A percentile compares a stretch with the other conserved stretches of the same genome.
phyloP scores from a whole-genome alignment of 2,329 filamentous ascomycete species.

The Microsporum audouinii region DNA sequence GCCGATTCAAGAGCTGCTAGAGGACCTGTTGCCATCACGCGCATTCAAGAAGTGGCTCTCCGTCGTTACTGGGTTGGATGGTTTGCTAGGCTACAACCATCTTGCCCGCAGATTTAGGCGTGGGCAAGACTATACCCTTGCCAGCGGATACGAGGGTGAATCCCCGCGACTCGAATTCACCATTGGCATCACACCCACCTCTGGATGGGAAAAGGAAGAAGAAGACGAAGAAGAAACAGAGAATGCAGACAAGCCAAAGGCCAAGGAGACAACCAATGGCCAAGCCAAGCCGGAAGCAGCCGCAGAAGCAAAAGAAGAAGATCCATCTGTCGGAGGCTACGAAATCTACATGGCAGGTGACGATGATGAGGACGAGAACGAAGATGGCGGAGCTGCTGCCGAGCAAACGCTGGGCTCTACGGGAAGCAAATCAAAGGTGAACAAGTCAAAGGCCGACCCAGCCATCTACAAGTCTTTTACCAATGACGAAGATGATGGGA shows the following conservation, averaged over 20 bases:
- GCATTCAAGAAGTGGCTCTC: conserved; percentile 86
- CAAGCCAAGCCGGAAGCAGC: conserved; percentile 25
- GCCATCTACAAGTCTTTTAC: conserved; percentile 69
- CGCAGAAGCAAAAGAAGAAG: conserved; percentile 24
- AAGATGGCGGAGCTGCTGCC: conserved; percentile 36
- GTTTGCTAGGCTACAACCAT: conserved; percentile 60
- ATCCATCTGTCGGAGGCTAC: conserved; percentile 38
- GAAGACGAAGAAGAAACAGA: conserved; percentile 39
- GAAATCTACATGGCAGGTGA: conserved; percentile 83
- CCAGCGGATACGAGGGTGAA: conserved; percentile 63
- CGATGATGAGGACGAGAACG: conserved; percentile 55
- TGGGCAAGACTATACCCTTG: conserved; percentile 83
- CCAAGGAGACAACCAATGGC: conserved; percentile 7
- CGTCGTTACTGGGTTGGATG: conserved; percentile 60
- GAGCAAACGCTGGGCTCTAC: conserved; percentile 25
- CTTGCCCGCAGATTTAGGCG: conserved; percentile 78
- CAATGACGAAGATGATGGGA: conserved; percentile 58
- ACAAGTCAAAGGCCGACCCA: conserved; percentile 48
- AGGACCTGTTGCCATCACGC: conserved; percentile 69
- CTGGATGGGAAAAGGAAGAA: conserved; percentile 69
- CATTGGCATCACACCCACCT: conserved; percentile 71
- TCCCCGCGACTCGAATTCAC: conserved; percentile 75
- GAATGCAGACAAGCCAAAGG: conserved; percentile 18
- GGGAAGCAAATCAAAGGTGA: conserved; percentile 23
- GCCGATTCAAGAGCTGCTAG: conserved; percentile 63